Evolutionary conservation across 2,329 filamentous ascomycete species (phyloP), one percentile per base, ranked within the genome.

Genomic region (Onygenales sp.): DNA sequence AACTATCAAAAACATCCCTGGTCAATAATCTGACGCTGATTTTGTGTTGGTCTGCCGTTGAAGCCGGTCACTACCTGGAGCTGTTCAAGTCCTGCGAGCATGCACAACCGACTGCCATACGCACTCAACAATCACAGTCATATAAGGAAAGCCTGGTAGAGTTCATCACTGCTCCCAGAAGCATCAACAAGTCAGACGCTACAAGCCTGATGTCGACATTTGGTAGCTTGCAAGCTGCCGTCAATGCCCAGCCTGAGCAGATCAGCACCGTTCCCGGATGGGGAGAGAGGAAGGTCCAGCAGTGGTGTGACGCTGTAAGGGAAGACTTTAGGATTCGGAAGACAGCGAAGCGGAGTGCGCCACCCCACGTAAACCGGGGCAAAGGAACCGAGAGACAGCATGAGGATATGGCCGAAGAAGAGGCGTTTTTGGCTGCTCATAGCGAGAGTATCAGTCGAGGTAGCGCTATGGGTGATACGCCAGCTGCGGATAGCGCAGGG

Each of bases 51-150:
- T 92, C 87, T 5, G 88, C 92, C 13, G 86, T 88, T 55, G 93
- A 98, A 74, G 92, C 91, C 2, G 93, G 88, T 0, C 84, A 92
- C 62, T 98, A 98, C 65, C 77, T 98, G 27, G 93, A 97, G 67
- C 76, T 95, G 8, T 97, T 92, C 77, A 98, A 98, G 70, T 88
- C 86, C 1, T 95, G 90, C 63, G 93, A 98, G 70, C 84, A 95
- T 66, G 88, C 91, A 36, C 87, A 90, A 31, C 79, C 82, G 3
- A 83, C 83, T 0, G 86, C 87, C 34, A 97, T 98, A 68, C 85
- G 85, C 55, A 89, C 90, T 9, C 86, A 89, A 61, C 90, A 95
- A 69, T 83, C 87, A 1, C 86, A 85, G 17, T 84, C 83, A 51
- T 97, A 96, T 64, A 82, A 87, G 5, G 91, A 96, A 62, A 86